Evolutionary conservation across 2,329 filamentous ascomycete genomes (phyloP), one percentile per base, ranked within the genome.

Genomic region (Pyrenochaeta sp.): DNA sequence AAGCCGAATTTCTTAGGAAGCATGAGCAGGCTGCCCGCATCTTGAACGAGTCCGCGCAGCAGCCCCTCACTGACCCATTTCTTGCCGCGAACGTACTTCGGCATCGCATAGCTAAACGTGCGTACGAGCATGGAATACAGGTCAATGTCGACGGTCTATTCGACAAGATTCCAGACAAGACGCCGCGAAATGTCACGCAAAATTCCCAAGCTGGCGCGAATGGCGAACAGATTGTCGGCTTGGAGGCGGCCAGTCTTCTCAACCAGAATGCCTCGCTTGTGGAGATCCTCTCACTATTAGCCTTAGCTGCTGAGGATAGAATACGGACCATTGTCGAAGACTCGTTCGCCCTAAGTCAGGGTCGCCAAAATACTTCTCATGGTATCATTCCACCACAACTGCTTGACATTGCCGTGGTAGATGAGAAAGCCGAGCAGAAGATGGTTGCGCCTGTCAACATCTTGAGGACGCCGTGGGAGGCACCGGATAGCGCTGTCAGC

Each of bases 261-360:
- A 88, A 90, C 36, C 74, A 78, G 22, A 90, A 93, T 43, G 87
- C 91, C 1, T 88, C 86, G 52, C 81, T 97, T 34, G 90, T 91
- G 13, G 93, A 97, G 60, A 91, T 97, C 65, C 80, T 97, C 44
- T 90, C 91, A 27, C 82, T 97, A 15, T 76, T 97, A 56, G 95
- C 92, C 5, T 85, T 97, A 55, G 91, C 91, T 19, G 89, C 92
- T 9, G 92, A 94, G 72, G 90, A 96, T 67, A 86, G 92, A 28
- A 68, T 97, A 37, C 85, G 91, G 52, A 86, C 88, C 12, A 79
- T 97, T 30, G 73, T 97, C 3, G 90, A 93, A 71, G 93, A 97
- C 68, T 88, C 92, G 10, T 86, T 88, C 53, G 84, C 84, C 9
- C 79, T 96, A 45, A 86, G 92, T 2, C 84, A 84, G 58, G 90